Percentiles rank a stretch among this genome's conserved stretches.
Evolutionary conservation across 1,284 basidiomycete species (phyloP).

Genomic region (Cryptococcus sp.): DNA sequence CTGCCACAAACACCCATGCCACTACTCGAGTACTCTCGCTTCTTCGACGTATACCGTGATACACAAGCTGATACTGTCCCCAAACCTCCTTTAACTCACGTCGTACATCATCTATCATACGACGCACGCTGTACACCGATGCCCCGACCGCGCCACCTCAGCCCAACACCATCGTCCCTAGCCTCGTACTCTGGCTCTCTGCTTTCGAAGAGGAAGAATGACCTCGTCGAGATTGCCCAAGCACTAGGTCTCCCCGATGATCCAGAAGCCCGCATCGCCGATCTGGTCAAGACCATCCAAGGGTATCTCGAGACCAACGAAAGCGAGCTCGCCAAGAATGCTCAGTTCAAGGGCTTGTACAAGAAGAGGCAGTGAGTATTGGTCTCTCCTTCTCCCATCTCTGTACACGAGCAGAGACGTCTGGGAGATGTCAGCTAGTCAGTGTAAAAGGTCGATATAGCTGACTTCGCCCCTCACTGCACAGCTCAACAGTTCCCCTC

Average conservation of each 20-base stretch:
- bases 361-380: conserved; percentile 22
- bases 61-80: too few relatives aligned
- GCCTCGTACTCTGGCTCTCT: conserved; percentile 41
- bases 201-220: conserved; percentile 40
- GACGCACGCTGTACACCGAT: not conserved
- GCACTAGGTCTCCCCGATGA: conserved; percentile 35
- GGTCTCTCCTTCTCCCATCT: not conserved
- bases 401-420: not conserved
- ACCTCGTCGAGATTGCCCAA: conserved; percentile 46
- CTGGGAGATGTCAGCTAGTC: not conserved
- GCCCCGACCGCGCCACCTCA: not conserved
- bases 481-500: conserved; percentile 11
- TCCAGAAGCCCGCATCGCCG: conserved; percentile 22
- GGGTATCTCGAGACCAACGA: conserved; percentile 38
- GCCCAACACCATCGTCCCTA: not conserved
- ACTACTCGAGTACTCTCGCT: too few relatives aligned
- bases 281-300: conserved; percentile 41
- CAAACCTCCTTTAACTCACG: not conserved
- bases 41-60: too few relatives aligned
- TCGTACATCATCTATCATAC: conserved; percentile 1
- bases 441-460: not conserved
- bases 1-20: too few relatives aligned
- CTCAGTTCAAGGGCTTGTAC: conserved; percentile 49
- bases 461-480: not conserved
- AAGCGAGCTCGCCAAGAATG: conserved; percentile 18